Percentiles rank a stretch among this genome's conserved stretches.
Evolutionary conservation across 1,284 basidiomycete genomes (phyloP).

Genomic region (Uromyces viciae-fabae): DNA sequence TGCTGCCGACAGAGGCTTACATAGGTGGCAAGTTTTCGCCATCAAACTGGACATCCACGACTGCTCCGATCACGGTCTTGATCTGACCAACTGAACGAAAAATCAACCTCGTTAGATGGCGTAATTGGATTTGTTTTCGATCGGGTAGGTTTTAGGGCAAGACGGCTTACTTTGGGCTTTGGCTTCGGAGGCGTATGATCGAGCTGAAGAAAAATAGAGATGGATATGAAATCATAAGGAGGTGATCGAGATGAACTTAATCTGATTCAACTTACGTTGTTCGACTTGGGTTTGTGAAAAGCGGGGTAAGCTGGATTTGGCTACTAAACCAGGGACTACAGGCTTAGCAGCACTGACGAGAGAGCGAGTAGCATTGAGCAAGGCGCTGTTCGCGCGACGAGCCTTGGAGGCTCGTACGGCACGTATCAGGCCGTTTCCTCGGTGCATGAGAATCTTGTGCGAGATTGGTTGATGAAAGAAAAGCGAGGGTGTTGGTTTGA

Average conservation of each 20-base stretch:
- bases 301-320: slow-evolving; percentile 12
- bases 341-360: slow-evolving; percentile 31
- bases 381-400: slow-evolving; percentile 40
- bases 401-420: slow-evolving; percentile 42
- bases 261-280: slow-evolving; percentile 16
- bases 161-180: slow-evolving; percentile 58
- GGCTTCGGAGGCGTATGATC: slow-evolving; percentile 86
- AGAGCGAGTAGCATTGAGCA: slow-evolving; percentile 35
- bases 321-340: slow-evolving; percentile 7
- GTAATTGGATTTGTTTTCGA: slow-evolving; percentile 65
- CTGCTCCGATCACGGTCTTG: slow-evolving; percentile 63
- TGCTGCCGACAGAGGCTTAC: too few relatives aligned
- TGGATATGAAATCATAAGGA: neutral
- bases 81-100: slow-evolving; percentile 55
- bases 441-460: slow-evolving; percentile 27
- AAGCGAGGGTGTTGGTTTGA: too few relatives aligned
- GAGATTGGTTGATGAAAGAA: neutral
- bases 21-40: slow-evolving; percentile 77
- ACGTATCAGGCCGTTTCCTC: slow-evolving; percentile 42
- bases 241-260: neutral
- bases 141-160: slow-evolving; percentile 60
- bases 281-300: slow-evolving; percentile 28
- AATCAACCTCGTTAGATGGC: slow-evolving; percentile 67
- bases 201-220: slow-evolving; percentile 60
- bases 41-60: slow-evolving; percentile 85